Conservation (phyloP, 352 stramenopile species). For the Phytophthora hybrid region DNA sequence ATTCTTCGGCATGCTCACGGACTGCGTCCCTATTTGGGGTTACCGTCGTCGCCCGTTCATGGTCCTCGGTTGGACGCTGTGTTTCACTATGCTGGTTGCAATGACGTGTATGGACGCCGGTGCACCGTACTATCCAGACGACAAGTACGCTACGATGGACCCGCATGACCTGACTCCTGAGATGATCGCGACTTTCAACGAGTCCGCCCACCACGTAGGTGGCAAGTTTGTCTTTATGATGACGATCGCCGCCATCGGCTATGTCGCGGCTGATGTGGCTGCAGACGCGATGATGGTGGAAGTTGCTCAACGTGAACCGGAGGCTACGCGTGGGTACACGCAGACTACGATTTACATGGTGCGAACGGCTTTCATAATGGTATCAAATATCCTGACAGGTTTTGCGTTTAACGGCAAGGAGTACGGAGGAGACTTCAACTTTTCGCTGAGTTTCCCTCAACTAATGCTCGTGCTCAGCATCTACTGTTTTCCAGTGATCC, state of each 20-base stretch:
- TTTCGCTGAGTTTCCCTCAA: slow-evolving; percentile 51
- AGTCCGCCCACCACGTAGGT: slow-evolving; percentile 34
- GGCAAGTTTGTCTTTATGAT: slow-evolving; percentile 61
- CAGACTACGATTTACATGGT: slow-evolving; percentile 51
- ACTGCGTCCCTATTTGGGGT: slow-evolving; percentile 59
- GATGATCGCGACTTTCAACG: slow-evolving; percentile 45
- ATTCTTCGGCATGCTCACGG: slow-evolving; percentile 62
- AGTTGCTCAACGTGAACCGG: slow-evolving; percentile 45
- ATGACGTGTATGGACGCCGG: slow-evolving; percentile 49
- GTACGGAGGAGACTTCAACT: slow-evolving; percentile 64
- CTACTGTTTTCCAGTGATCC: slow-evolving; percentile 49
- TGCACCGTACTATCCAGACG: slow-evolving; percentile 54
- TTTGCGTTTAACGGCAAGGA: slow-evolving; percentile 60
- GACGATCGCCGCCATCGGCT: slow-evolving; percentile 56
- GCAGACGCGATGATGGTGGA: slow-evolving; percentile 61
- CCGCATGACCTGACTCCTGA: slow-evolving; percentile 23
- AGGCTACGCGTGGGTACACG: slow-evolving; percentile 38
- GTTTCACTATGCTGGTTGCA: slow-evolving; percentile 50
- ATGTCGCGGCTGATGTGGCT: slow-evolving; percentile 50
- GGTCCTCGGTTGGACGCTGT: slow-evolving; percentile 62
- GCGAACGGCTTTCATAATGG: slow-evolving; percentile 51
- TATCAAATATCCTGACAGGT: slow-evolving; percentile 47
- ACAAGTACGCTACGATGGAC: slow-evolving; percentile 36
- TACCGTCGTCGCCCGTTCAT: slow-evolving; percentile 69
- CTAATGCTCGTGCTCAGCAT: slow-evolving; percentile 53